Evolutionary conservation across 257 asterid genomes (phyloP).

Genomic region (Cordia subcordata): DNA sequence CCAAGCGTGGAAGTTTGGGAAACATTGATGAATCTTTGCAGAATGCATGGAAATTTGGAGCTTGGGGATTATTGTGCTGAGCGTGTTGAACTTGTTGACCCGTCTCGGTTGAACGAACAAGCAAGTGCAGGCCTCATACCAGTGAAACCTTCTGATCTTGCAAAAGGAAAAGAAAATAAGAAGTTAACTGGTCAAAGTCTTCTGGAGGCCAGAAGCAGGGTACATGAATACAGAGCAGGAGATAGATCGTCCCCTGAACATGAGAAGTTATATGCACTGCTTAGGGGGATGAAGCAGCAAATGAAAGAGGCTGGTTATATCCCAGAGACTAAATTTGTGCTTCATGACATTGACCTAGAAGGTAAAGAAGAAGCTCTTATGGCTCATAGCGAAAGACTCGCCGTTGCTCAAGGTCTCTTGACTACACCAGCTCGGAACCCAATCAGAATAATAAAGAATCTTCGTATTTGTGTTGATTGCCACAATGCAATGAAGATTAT

Average conservation of each 20-base stretch:
- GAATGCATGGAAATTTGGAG: conserved; percentile 67
- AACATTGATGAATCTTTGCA: conserved; percentile 54
- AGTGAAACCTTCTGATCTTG: conserved; percentile 43
- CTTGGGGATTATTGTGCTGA: conserved; percentile 82
- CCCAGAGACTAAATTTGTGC: conserved; percentile 68
- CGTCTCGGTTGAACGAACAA: conserved; percentile 53
- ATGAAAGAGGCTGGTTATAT: conserved; percentile 78
- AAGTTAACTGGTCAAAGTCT: conserved; percentile 44
- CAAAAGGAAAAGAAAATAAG: conserved; percentile 47
- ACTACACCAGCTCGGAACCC: conserved; percentile 53
- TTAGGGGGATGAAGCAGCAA: conserved; percentile 62
- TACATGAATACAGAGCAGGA: conserved; percentile 77
- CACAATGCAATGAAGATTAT: conserved; percentile 75
- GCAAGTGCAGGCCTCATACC: conserved; percentile 65
- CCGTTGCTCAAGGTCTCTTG: conserved; percentile 77
- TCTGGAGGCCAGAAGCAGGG: conserved; percentile 49
- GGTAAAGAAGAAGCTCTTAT: conserved; percentile 80
- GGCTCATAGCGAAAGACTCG: conserved; percentile 88
- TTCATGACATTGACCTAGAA: conserved; percentile 84
- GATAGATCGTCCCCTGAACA: conserved; percentile 75
- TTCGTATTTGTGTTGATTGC: conserved; percentile 78
- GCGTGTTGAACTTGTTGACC: conserved; percentile 51
- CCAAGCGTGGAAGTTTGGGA: conserved; percentile 62
- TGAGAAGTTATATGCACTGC: conserved; percentile 50
- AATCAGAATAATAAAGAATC: conserved; percentile 66